These are phyloP conservation scores for Rubroshorea leprosula DNA, from an alignment of 345 rosid species.

Conservation along the genomic window DNA sequence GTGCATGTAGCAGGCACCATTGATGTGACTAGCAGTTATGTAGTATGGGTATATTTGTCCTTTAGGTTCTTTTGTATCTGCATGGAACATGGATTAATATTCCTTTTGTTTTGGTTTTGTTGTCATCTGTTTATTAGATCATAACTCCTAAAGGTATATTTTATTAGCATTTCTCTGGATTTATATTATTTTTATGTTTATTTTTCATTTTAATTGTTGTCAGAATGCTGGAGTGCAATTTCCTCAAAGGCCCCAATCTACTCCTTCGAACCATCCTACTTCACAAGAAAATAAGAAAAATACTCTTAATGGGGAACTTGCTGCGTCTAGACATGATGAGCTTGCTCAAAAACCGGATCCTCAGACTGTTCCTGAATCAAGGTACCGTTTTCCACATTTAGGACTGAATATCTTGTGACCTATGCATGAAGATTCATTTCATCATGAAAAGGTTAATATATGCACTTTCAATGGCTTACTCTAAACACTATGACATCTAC, in stretches of 20 bases:
- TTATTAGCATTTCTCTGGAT: background rate
- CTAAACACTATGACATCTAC: no score
- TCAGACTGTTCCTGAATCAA: conserved; percentile 61
- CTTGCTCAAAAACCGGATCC: conserved; percentile 38
- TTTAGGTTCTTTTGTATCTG: no score
- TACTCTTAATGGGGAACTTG: conserved; percentile 55
- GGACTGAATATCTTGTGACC: conserved; percentile 2
- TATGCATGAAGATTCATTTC: background rate
- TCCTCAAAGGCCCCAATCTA: conserved; percentile 46
- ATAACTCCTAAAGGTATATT: background rate
- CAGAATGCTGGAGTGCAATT: conserved; percentile 86
- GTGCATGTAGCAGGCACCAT: no score
- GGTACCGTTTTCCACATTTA: conserved; percentile 35
- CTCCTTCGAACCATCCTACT: conserved; percentile 32
- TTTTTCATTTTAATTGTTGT: conserved; percentile 10
- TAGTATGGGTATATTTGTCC: no score
- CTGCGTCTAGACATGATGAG: conserved; percentile 44
- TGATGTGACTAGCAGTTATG: no score
- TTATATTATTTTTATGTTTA: background rate
- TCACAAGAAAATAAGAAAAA: conserved; percentile 33
- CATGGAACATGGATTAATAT: no score
- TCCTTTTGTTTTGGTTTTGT: no score
- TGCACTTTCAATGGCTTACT: conserved; percentile 1
- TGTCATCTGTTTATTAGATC: no score
- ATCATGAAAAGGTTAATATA: conserved; percentile 3